A percentile compares a stretch with the other conserved stretches of the same genome.
Conservation (phyloP, 176 grass and related monocot genomes). For the Avena eriantha region DNA sequence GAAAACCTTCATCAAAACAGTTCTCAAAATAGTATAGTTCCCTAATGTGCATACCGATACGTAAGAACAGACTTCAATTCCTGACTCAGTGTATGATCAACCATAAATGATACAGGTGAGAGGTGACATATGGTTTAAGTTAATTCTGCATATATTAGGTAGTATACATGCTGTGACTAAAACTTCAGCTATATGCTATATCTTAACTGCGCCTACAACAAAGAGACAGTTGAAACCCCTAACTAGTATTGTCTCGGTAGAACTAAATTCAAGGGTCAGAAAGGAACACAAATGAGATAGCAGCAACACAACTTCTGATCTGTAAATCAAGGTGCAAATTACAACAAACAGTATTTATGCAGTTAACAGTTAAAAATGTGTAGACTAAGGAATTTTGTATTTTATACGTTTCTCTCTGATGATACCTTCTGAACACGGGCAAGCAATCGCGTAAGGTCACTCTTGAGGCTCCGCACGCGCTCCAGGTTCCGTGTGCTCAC, state of each 20-base stretch:
- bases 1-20: neutral
- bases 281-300: neutral
- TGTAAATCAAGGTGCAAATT: neutral
- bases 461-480: constrained; percentile 90
- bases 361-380: neutral
- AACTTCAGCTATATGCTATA: neutral
- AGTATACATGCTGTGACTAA: neutral
- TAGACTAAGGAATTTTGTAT: neutral
- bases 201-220: neutral
- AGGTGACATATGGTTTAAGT: neutral
- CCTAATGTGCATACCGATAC: neutral
- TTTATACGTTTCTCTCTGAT: neutral
- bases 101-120: constrained; percentile 1
- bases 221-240: neutral
- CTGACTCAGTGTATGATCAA: neutral
- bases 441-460: constrained; percentile 83
- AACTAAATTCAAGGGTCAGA: neutral
- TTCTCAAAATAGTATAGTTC: neutral
- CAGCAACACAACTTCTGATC: neutral
- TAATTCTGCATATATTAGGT: neutral
- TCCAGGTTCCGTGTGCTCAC: constrained; percentile 96
- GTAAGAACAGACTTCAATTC: neutral
- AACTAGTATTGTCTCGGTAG: neutral
- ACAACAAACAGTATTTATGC: neutral
- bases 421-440: constrained; percentile 94